A percentile compares a stretch with the other conserved stretches of the same genome.
Evolutionary conservation across 2,329 filamentous ascomycete genomes (phyloP).

Genomic region (Fonsecaea monophora): DNA sequence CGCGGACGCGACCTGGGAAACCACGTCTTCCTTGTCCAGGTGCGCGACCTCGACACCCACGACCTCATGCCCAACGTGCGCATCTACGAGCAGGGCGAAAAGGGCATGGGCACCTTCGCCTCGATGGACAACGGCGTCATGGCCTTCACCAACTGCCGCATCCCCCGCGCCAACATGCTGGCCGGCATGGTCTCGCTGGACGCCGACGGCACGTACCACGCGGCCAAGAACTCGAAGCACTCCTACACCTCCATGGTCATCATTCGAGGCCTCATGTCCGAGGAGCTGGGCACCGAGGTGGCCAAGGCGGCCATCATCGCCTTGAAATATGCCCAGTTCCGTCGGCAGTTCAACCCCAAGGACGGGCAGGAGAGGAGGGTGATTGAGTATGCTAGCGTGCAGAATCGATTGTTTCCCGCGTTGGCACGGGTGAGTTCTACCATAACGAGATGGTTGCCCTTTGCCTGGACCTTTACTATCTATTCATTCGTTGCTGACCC

Average conservation of each 20-base stretch:
- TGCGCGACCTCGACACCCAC: constrained; percentile 41
- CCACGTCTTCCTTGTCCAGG: constrained; percentile 43
- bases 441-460: not conserved
- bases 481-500: not conserved
- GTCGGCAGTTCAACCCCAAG: constrained; percentile 34
- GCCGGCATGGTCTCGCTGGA: constrained; percentile 41
- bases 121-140: constrained; percentile 46
- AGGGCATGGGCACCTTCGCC: constrained; percentile 57
- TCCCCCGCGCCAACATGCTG: constrained; percentile 46
- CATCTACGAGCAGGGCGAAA: constrained; percentile 42
- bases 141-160: constrained; percentile 45
- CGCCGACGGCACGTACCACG: constrained; percentile 42
- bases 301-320: constrained; percentile 47
- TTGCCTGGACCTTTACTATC: not conserved
- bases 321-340: constrained; percentile 44
- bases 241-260: constrained; percentile 47
- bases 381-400: constrained; percentile 38
- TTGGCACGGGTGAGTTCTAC: constrained; percentile 30
- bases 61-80: constrained; percentile 40
- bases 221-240: constrained; percentile 42
- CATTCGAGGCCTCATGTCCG: constrained; percentile 42
- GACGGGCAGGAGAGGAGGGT: constrained; percentile 34
- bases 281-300: constrained; percentile 41
- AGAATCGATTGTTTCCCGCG: constrained; percentile 35
- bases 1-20: constrained; percentile 40